phyloP scores from a whole-genome alignment of 108 stramenopile species.

The Stephanodiscus minutulus region DNA sequence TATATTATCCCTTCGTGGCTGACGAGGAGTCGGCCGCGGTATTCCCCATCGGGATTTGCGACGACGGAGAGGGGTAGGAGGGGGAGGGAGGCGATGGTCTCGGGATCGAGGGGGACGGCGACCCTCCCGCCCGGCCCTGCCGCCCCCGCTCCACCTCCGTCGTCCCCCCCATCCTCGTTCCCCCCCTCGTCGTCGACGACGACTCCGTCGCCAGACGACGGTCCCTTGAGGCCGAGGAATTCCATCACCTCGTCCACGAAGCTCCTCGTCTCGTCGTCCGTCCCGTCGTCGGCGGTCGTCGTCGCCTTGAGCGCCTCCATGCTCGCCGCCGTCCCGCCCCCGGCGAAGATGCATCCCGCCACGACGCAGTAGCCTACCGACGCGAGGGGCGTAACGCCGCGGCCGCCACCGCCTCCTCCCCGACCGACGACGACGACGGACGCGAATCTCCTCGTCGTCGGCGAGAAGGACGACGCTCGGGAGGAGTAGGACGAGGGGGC shows the following conservation, averaged over 20 bases:
- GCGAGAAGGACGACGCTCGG: too few species aligned
- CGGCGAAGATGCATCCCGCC: too few species aligned
- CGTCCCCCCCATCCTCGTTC: conserved; percentile 3
- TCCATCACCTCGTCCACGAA: conserved; percentile 32
- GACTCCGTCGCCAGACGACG: background rate
- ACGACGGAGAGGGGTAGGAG: conserved; percentile 38
- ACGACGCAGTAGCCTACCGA: background rate
- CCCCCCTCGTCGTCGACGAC: background rate
- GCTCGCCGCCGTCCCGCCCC: background rate
- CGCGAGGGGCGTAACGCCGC: background rate
- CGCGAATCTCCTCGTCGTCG: background rate
- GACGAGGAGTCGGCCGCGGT: conserved; percentile 25
- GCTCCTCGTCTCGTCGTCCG: conserved; percentile 33
- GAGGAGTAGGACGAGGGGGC: too few species aligned
- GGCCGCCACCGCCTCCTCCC: background rate
- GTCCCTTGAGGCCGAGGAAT: conserved; percentile 27
- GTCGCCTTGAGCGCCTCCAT: background rate
- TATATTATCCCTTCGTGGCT: conserved; percentile 59
- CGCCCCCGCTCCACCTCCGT: conserved; percentile 4
- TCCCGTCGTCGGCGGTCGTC: background rate
- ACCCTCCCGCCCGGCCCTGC: conserved; percentile 27
- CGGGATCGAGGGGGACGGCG: conserved; percentile 39
- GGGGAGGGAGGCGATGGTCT: conserved; percentile 36
- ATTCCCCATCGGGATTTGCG: conserved; percentile 25
- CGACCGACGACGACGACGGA: background rate